These are phyloP conservation scores for Discostella pseudostelligera DNA, from an alignment of 108 stramenopile genomes.

Conservation along the genomic window DNA sequence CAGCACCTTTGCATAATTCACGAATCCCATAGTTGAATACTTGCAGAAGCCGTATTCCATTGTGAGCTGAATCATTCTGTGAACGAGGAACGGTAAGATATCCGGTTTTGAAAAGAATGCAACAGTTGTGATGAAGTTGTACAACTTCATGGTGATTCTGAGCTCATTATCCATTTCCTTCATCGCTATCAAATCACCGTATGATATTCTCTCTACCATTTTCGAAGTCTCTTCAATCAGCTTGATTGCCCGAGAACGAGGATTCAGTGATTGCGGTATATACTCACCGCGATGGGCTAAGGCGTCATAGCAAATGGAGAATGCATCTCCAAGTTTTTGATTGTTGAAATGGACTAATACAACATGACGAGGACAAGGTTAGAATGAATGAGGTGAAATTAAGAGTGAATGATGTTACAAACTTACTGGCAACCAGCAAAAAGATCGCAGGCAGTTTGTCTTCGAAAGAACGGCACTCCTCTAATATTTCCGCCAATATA, in stretches of 20 bases:
- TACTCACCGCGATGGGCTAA: slow-evolving; percentile 30
- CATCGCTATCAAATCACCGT: slow-evolving; percentile 23
- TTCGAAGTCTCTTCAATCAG: slow-evolving; percentile 8
- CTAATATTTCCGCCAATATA: slow-evolving; percentile 5
- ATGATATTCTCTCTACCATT: slow-evolving; percentile 4
- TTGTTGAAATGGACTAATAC: background rate
- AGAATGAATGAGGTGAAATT: too few species aligned
- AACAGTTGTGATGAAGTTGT: slow-evolving; percentile 1
- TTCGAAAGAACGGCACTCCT: slow-evolving; percentile 16
- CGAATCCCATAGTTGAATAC: slow-evolving; percentile 17
- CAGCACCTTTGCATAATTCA: slow-evolving; percentile 17
- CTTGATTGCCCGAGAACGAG: background rate
- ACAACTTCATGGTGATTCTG: slow-evolving; percentile 18
- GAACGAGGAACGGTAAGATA: slow-evolving; percentile 15
- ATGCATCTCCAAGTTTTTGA: slow-evolving; percentile 1
- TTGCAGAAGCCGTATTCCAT: slow-evolving; percentile 33
- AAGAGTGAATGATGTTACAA: too few species aligned
- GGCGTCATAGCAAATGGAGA: slow-evolving; percentile 19
- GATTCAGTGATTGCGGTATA: slow-evolving; percentile 13
- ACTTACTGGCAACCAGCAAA: slow-evolving; percentile 7
- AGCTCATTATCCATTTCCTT: slow-evolving; percentile 11
- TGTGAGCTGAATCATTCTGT: slow-evolving; percentile 23
- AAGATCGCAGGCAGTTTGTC: slow-evolving; percentile 31
- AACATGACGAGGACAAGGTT: background rate
- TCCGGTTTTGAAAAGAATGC: slow-evolving; percentile 13